A percentile compares a stretch with the other conserved stretches of the same genome.
These are phyloP conservation scores for Entomophthora muscae DNA, from an alignment of 371 early-diverging fungal species.

Conservation along the genomic window DNA sequence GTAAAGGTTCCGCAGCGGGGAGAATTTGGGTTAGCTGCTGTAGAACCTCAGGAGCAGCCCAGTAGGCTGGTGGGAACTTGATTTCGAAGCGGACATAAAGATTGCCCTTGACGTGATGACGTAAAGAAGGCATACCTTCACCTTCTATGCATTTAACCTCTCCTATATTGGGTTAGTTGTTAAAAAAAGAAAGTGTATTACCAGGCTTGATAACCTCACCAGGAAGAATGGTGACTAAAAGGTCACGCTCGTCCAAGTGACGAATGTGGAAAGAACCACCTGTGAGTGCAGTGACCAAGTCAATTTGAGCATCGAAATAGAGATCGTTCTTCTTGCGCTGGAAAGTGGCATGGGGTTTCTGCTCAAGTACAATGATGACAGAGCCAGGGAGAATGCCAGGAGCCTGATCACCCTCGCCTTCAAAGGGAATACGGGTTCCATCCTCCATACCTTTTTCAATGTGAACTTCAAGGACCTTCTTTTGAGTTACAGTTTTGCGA, in stretches of 20 bases:
- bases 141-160: conserved; percentile 64
- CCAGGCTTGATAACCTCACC: conserved; percentile 84
- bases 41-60: conserved; percentile 26
- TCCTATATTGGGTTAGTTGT: too few relatives aligned
- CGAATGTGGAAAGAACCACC: conserved; percentile 69
- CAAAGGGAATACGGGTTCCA: conserved; percentile 76
- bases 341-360: conserved; percentile 64
- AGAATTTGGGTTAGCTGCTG: conserved; percentile 34
- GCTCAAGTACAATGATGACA: conserved; percentile 64
- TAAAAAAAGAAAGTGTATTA: too few relatives aligned
- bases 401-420: conserved; percentile 79
- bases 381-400: conserved; percentile 73
- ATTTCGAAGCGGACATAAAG: conserved; percentile 82
- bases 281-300: conserved; percentile 79
- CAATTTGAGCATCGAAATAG: conserved; percentile 52
- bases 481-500: conserved; percentile 56
- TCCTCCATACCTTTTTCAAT: conserved; percentile 84
- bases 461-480: conserved; percentile 75
- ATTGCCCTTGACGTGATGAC: conserved; percentile 79
- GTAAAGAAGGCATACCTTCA: conserved; percentile 93
- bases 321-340: conserved; percentile 61
- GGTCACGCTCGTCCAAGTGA: conserved; percentile 84
- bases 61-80: conserved; percentile 76
- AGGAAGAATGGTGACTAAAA: conserved; percentile 68
- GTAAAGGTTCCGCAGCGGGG: conserved; percentile 29